Conservation (phyloP, 2,329 filamentous ascomycete species). For the Chaetomium strumarium region DNA sequence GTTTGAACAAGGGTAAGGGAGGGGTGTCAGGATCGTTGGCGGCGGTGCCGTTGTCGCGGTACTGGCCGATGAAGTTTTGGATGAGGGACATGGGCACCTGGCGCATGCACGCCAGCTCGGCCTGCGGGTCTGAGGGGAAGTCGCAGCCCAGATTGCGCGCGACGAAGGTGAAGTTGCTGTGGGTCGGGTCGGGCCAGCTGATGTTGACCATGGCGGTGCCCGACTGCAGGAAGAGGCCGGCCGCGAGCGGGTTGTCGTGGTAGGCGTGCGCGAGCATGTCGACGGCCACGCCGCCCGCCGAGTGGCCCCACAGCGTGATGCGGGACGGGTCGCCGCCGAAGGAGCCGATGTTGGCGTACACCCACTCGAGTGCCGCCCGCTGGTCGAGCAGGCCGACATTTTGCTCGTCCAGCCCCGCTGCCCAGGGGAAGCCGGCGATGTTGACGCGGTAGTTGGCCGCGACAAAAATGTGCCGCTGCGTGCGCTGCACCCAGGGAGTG, state of each 20-base stretch:
- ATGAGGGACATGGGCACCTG: constrained; percentile 29
- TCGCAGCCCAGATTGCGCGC: constrained; percentile 32
- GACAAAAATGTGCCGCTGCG: constrained; percentile 36
- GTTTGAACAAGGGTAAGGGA: constrained; percentile 23
- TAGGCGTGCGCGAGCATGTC: constrained; percentile 41
- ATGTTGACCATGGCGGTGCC: constrained; percentile 33
- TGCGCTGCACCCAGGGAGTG: constrained; percentile 36
- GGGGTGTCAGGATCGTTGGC: no score
- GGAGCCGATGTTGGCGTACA: constrained; percentile 39
- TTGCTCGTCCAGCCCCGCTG: constrained; percentile 27
- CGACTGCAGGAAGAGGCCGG: constrained; percentile 37
- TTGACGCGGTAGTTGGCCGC: constrained; percentile 36
- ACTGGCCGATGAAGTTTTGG: constrained; percentile 30
- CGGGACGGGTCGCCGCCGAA: constrained; percentile 42
- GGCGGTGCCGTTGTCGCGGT: constrained; percentile 24
- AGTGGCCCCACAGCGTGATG: constrained; percentile 43
- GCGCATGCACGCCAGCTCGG: constrained; percentile 35
- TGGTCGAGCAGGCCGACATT: constrained; percentile 48
- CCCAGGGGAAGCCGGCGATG: constrained; percentile 32
- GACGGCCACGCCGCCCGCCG: constrained; percentile 37
- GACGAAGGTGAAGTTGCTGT: constrained; percentile 30
- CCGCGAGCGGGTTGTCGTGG: constrained; percentile 40
- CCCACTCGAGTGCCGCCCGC: constrained; percentile 44
- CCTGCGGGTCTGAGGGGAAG: constrained; percentile 20
- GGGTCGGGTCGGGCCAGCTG: not conserved